Evolutionary conservation across 495 filamentous ascomycete species (phyloP).

Genomic region (Neurospora africana): DNA sequence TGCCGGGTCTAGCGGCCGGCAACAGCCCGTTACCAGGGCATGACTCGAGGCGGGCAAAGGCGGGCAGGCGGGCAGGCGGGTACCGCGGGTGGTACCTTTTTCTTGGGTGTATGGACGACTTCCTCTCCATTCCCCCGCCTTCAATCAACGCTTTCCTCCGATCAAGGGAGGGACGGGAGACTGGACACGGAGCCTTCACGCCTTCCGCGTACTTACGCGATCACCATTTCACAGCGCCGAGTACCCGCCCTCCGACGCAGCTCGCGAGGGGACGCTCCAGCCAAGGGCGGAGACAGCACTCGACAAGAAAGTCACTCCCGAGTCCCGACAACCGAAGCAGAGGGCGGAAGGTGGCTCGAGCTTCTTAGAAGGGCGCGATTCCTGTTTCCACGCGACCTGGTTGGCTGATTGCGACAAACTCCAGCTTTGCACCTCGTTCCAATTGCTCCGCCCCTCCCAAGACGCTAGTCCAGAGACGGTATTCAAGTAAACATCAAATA

Average conservation of each 20-base stretch:
- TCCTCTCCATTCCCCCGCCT: background rate
- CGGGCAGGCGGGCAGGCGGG: background rate
- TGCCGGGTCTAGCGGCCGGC: constrained; percentile 9
- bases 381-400: background rate
- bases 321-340: background rate
- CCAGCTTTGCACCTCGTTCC: background rate
- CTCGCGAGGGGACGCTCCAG: background rate
- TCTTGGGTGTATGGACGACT: too few relatives aligned
- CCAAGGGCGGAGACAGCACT: background rate
- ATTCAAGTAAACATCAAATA: constrained; percentile 12
- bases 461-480: constrained; percentile 9
- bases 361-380: background rate
- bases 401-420: background rate
- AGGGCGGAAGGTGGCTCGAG: background rate
- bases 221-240: background rate
- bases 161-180: background rate
- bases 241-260: background rate
- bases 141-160: background rate
- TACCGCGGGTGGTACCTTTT: background rate
- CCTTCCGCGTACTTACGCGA: background rate
- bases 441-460: background rate
- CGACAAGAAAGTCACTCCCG: background rate
- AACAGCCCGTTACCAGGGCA: constrained; percentile 5
- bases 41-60: constrained; percentile 11
- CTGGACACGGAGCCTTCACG: background rate